phyloP scores from a whole-genome alignment of 805 yeast species.

The Torulaspora franciscae region DNA sequence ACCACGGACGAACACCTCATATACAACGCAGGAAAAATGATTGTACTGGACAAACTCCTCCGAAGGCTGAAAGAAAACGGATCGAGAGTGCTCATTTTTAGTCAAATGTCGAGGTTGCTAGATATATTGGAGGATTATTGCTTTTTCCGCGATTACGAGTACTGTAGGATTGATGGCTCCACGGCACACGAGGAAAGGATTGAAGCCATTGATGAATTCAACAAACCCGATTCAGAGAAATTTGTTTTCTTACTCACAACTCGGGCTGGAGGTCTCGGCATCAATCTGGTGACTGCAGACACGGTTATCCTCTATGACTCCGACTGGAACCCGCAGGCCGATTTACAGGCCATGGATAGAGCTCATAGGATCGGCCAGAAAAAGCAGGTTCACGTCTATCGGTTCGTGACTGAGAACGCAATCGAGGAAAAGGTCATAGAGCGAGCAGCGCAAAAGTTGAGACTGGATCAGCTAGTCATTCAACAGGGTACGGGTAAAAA shows the following conservation, averaged over 20 bases:
- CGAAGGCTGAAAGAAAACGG: constrained; percentile 69
- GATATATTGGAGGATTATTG: constrained; percentile 94
- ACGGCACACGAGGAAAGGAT: constrained; percentile 92
- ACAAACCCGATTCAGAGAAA: constrained; percentile 73
- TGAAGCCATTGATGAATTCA: constrained; percentile 87
- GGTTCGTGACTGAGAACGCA: constrained; percentile 93
- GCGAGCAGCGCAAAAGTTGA: constrained; percentile 88
- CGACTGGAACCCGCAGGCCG: constrained; percentile 98
- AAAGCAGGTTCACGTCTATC: constrained; percentile 86
- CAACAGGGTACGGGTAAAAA: constrained; percentile 72
- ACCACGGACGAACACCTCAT: constrained; percentile 93
- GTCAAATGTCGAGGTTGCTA: constrained; percentile 87
- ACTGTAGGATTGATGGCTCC: constrained; percentile 90
- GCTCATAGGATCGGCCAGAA: constrained; percentile 97
- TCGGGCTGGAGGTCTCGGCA: constrained; percentile 96
- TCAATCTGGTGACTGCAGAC: constrained; percentile 88
- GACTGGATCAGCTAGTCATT: constrained; percentile 90
- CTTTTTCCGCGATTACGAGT: constrained; percentile 71
- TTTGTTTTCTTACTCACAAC: constrained; percentile 85
- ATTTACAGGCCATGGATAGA: constrained; percentile 96
- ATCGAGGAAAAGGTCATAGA: constrained; percentile 95
- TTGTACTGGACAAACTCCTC: constrained; percentile 76
- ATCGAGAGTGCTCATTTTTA: constrained; percentile 83
- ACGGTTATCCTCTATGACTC: constrained; percentile 84
- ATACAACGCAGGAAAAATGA: constrained; percentile 86